Evolutionary conservation across 495 filamentous ascomycete genomes (phyloP).

Genomic region (Trichoderma asperelloides): DNA sequence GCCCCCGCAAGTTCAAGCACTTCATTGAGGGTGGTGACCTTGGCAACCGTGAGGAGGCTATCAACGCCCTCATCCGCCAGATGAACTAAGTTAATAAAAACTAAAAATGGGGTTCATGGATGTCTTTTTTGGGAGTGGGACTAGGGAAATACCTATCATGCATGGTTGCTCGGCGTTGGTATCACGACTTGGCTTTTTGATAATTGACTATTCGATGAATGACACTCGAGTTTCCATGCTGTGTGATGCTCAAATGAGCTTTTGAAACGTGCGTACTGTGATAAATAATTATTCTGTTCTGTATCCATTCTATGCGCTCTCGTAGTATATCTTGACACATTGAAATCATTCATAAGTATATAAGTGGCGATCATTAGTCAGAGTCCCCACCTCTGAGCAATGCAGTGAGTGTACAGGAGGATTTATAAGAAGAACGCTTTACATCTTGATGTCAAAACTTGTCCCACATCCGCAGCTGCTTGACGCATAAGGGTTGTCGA

Average conservation of each 20-base stretch:
- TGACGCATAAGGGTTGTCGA: slow-evolving; percentile 79
- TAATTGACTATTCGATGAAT: slow-evolving; percentile 12
- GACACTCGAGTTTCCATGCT: slow-evolving; percentile 12
- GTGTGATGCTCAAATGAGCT: not conserved
- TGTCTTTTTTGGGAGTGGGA: slow-evolving; percentile 23
- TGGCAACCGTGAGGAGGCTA: slow-evolving; percentile 97
- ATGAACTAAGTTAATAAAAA: slow-evolving; percentile 73
- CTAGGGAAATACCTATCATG: slow-evolving; percentile 20
- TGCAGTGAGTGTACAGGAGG: not conserved
- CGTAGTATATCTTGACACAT: not conserved
- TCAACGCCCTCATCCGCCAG: slow-evolving; percentile 91
- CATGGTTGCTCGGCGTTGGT: slow-evolving; percentile 31
- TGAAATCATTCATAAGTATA: not conserved
- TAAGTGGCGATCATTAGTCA: not conserved
- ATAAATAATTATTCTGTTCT: not conserved
- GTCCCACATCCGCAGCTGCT: slow-evolving; percentile 98
- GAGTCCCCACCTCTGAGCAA: not conserved
- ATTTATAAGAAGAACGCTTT: not conserved
- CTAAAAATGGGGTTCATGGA: slow-evolving; percentile 15
- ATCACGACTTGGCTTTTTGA: slow-evolving; percentile 5
- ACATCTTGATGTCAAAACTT: slow-evolving; percentile 85
- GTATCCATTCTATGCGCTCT: not conserved
- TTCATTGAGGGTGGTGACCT: slow-evolving; percentile 98
- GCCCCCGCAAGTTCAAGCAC: slow-evolving; percentile 95
- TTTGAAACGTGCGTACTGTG: not conserved